Percentiles rank a stretch among this genome's conserved stretches.
Conservation (phyloP, 2,329 filamentous ascomycete species). For the Scedosporium boydii region DNA sequence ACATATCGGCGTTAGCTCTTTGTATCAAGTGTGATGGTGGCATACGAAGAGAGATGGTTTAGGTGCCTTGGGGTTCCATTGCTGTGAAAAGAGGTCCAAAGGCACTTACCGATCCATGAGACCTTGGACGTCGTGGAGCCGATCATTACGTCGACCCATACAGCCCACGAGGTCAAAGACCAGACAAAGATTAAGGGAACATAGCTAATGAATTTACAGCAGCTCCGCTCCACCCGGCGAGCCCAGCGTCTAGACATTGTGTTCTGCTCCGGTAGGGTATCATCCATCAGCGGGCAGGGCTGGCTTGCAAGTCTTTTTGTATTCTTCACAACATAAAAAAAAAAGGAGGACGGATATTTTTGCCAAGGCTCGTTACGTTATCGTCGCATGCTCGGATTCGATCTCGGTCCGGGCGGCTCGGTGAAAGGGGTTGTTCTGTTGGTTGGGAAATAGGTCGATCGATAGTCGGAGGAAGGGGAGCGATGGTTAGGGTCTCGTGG, state of each 20-base stretch:
- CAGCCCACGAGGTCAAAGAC: conserved; percentile 81
- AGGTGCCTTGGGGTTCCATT: too few species aligned
- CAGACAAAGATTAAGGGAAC: conserved; percentile 89
- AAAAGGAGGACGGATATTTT: too few species aligned
- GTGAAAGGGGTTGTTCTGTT: too few species aligned
- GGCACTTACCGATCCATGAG: conserved; percentile 45
- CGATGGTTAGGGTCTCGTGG: too few species aligned
- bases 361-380: too few species aligned
- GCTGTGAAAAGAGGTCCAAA: too few species aligned
- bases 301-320: not conserved
- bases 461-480: too few species aligned
- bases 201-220: conserved; percentile 69
- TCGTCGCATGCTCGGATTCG: too few species aligned
- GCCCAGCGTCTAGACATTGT: conserved; percentile 54
- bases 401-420: too few species aligned
- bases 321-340: not conserved
- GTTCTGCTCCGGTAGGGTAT: conserved; percentile 22
- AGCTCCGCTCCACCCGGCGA: conserved; percentile 67
- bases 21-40: too few species aligned
- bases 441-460: too few species aligned
- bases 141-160: conserved; percentile 75
- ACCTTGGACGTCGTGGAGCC: conserved; percentile 46
- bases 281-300: conserved; percentile 3
- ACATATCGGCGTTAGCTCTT: not conserved
- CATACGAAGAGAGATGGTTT: too few species aligned